Evolutionary conservation across 805 yeast genomes (phyloP), one percentile per base, ranked within the genome.

Genomic region (baker's yeast (Saccharomyces cerevisiae)): DNA sequence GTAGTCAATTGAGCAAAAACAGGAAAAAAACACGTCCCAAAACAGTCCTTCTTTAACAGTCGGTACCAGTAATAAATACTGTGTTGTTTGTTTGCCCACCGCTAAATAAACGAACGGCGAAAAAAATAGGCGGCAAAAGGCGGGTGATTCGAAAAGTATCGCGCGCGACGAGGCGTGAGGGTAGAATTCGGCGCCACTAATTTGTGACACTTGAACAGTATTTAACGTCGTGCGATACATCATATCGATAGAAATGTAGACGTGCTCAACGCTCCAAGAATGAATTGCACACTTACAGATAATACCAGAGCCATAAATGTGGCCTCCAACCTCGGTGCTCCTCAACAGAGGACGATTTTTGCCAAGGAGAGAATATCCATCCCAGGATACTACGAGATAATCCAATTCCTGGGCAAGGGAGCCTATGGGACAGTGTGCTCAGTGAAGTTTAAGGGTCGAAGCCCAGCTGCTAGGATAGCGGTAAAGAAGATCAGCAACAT

Each of bases 401-500:
- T 76, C 27, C 74, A 76, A 41, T 73, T 84, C 1, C 73, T 89
- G 52, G 96, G 96, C 0, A 84, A 84, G 64, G 96, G 96, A 0
- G 84, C 96, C 0, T 89, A 89, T 66, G 96, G 96, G 0, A 80
- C 84, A 0, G 96, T 89, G 3, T 87, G 94, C 59, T 81, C 88
- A 2, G 95, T 92, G 0, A 60, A 76, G 13, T 72, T 70, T 43
- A 70, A 65, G 14, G 66, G 69, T 1, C 56, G 60, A 10, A 58
- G 53, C 36, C 59, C 58, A 1, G 63, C 68, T 10, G 64, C 64
- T 1, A 68, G 72, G 0, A 68, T 90, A 14, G 97, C 97, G 8
- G 84, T 91, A 52, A 91, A 91, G 68, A 88, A 88, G 65, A 87
- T 91, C 13, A 78, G 83, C 41, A 79, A 80, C 58, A 87, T 89